Percentiles rank a stretch among this genome's conserved stretches.
These are phyloP conservation scores for Hepatocystis sp. DNA, from an alignment of 169 alveolate genomes.

Conservation along the genomic window DNA sequence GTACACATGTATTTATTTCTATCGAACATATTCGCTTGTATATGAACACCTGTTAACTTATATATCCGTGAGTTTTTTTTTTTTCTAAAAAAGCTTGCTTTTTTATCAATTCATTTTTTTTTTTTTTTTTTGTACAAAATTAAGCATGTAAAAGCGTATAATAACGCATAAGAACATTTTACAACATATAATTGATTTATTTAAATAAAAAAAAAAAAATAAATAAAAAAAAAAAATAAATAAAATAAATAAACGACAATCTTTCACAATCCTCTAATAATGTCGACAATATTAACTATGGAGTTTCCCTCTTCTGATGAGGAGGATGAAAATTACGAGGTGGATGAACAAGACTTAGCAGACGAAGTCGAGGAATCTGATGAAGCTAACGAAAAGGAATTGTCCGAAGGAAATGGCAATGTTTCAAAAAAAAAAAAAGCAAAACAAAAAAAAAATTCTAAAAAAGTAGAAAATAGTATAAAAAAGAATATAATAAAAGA, in stretches of 20 bases:
- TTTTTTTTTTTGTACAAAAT: too few species aligned
- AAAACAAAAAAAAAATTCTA: slow-evolving; percentile 7
- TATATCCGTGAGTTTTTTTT: too few species aligned
- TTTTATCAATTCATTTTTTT: too few species aligned
- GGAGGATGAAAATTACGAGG: slow-evolving; percentile 55
- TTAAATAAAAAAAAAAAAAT: not conserved
- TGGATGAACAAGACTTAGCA: slow-evolving; percentile 28
- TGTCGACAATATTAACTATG: slow-evolving; percentile 67
- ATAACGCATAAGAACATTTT: too few species aligned
- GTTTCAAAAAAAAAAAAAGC: slow-evolving; percentile 8
- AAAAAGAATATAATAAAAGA: slow-evolving; percentile 46
- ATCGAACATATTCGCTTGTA: too few species aligned
- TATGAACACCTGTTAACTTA: too few species aligned
- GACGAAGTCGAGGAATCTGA: slow-evolving; percentile 21
- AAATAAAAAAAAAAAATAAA: not conserved
- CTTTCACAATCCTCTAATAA: not conserved
- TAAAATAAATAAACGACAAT: not conserved
- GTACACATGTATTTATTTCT: not conserved
- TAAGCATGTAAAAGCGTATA: too few species aligned
- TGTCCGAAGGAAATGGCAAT: not conserved
- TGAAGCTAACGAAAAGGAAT: not conserved
- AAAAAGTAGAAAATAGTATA: slow-evolving; percentile 8
- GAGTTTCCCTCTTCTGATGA: slow-evolving; percentile 61
- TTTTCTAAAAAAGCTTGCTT: too few species aligned
- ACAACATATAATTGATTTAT: too few species aligned